These are phyloP conservation scores for Rubia peregrina DNA, from an alignment of 305 asterid species.

Conservation along the genomic window DNA sequence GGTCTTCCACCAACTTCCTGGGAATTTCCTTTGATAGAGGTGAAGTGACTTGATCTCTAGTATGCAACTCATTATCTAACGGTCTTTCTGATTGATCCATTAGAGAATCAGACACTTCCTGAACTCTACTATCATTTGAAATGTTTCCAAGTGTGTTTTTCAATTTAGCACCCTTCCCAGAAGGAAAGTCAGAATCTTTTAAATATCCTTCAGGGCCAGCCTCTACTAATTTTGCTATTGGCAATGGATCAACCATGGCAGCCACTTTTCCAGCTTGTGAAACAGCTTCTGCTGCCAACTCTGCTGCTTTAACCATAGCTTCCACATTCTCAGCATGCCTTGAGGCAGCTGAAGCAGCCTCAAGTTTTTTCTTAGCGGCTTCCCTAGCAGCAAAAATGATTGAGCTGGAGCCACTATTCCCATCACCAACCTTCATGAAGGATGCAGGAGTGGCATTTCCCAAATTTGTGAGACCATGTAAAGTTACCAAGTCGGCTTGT, in stretches of 20 bases:
- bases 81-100: conserved; percentile 31
- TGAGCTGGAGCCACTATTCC: conserved; percentile 41
- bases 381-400: conserved; percentile 82
- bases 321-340: conserved; percentile 88
- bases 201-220: conserved; percentile 74
- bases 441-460: conserved; percentile 55
- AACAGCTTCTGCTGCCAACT: conserved; percentile 94
- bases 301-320: conserved; percentile 91
- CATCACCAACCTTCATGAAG: conserved; percentile 45
- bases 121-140: conserved; percentile 20
- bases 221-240: conserved; percentile 58
- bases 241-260: conserved; percentile 71
- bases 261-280: conserved; percentile 92
- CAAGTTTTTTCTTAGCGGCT: conserved; percentile 83
- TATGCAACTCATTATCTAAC: conserved; percentile 34
- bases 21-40: conserved; percentile 34
- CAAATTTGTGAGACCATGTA: conserved; percentile 32
- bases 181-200: conserved; percentile 31
- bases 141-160: conserved; percentile 7
- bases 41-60: conserved; percentile 19
- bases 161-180: conserved; percentile 17
- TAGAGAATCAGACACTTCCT: conserved; percentile 28
- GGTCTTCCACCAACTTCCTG: conserved; percentile 31
- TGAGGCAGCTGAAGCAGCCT: conserved; percentile 95
- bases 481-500: conserved; percentile 20